phyloP scores from a whole-genome alignment of 2,329 filamentous ascomycete species.

The Hymenotorrendiella dingleyae region DNA sequence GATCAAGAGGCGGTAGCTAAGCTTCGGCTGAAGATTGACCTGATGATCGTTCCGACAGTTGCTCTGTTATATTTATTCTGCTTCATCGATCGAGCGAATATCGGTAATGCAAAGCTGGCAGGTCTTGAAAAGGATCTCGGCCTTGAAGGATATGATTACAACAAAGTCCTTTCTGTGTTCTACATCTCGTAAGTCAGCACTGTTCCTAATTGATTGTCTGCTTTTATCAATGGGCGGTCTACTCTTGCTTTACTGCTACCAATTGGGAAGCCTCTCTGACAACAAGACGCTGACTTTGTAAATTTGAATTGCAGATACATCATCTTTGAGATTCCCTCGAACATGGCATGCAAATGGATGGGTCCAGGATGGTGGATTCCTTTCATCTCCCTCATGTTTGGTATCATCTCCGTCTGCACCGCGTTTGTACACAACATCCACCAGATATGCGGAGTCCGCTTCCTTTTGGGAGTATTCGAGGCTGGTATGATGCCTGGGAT shows the following conservation, averaged over 20 bases:
- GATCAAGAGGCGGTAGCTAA: slow-evolving; percentile 51
- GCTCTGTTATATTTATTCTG: slow-evolving; percentile 64
- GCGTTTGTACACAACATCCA: slow-evolving; percentile 55
- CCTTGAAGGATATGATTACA: slow-evolving; percentile 61
- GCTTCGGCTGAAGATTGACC: slow-evolving; percentile 58
- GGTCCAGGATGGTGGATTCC: slow-evolving; percentile 70
- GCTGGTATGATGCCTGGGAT: slow-evolving; percentile 60
- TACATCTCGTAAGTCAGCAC: too few species aligned
- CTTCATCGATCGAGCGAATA: slow-evolving; percentile 70
- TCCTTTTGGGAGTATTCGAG: slow-evolving; percentile 64
- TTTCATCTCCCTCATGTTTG: slow-evolving; percentile 54
- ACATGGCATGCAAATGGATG: slow-evolving; percentile 63
- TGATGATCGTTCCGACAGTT: slow-evolving; percentile 60
- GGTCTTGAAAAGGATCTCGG: slow-evolving; percentile 57
- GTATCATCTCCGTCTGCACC: slow-evolving; percentile 56
- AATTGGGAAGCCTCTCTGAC: too few species aligned
- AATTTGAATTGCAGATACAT: too few species aligned
- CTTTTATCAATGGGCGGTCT: too few species aligned
- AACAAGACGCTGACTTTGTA: too few species aligned
- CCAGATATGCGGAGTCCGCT: slow-evolving; percentile 50
- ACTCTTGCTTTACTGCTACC: too few species aligned
- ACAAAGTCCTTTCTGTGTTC: slow-evolving; percentile 60
- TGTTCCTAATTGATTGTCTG: too few species aligned
- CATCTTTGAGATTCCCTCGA: slow-evolving; percentile 62
- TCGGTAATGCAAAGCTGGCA: slow-evolving; percentile 65